phyloP scores from a whole-genome alignment of 345 rosid genomes.

The Mallotus nudiflorus region DNA sequence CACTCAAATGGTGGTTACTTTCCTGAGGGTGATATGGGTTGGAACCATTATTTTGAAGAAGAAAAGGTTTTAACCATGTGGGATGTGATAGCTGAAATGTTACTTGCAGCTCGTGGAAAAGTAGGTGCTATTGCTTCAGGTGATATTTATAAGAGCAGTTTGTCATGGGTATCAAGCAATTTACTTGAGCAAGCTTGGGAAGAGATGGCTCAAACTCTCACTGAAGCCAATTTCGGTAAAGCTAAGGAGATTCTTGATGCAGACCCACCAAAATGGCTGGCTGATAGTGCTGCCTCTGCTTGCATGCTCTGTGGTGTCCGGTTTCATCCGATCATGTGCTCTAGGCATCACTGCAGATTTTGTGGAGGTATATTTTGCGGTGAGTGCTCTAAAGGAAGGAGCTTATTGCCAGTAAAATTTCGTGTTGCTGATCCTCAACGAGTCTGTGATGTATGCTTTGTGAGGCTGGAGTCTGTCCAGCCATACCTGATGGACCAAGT shows the following conservation, averaged over 20 bases:
- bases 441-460: conserved; percentile 91
- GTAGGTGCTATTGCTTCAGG: conserved; percentile 68
- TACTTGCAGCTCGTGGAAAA: conserved; percentile 84
- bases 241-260: conserved; percentile 73
- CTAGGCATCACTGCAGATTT: conserved; percentile 94
- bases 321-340: conserved; percentile 92
- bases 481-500: conserved; percentile 90
- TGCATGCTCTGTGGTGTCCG: conserved; percentile 87
- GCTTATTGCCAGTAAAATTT: conserved; percentile 77
- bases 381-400: conserved; percentile 87
- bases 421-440: conserved; percentile 70
- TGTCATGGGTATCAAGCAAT: conserved; percentile 65
- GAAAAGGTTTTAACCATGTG: conserved; percentile 92
- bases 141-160: conserved; percentile 44
- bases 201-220: conserved; percentile 90
- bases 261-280: conserved; percentile 85
- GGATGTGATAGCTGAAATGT: conserved; percentile 87
- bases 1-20: conserved; percentile 74
- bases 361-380: conserved; percentile 93
- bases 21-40: conserved; percentile 91
- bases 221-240: conserved; percentile 67
- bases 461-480: conserved; percentile 82
- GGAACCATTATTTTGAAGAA: conserved; percentile 54
- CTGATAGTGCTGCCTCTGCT: conserved; percentile 84
- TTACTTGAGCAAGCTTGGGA: conserved; percentile 93